Evolutionary conservation across 2,329 filamentous ascomycete species (phyloP), one percentile per base, ranked within the genome.

Genomic region (Claviceps fusiformis): DNA sequence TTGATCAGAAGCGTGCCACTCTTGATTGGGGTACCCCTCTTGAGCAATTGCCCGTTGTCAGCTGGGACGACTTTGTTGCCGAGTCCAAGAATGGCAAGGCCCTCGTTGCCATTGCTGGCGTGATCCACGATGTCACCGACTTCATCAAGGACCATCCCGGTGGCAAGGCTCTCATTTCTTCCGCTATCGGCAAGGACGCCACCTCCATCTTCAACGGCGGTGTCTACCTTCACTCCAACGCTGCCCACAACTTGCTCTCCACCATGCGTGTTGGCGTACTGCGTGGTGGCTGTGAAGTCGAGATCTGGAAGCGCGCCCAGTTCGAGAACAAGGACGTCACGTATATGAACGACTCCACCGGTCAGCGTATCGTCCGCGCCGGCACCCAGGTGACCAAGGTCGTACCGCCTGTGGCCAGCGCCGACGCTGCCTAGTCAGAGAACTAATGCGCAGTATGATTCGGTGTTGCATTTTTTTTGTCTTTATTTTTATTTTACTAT

Each of bases 131-230:
- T 65, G 83, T 95, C 29, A 81, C 81, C 62, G 78, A 87, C 68
- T 95, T 95, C 72, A 87, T 93, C 75, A 86, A 87, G 71, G 86
- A 91, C 64, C 89, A 95, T 71, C 89, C 89, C n/a, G 89, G 89
- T 77, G 89, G 89, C 67, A 89, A 87, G 76, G 86, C 87, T 46
- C 85, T 95, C 73, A 93, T 95, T 74, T 81, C 75, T 61, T 87
- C 85, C 33, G 87, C 84, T 52, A 80, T 95, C 56, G 89, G 89
- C 69, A 93, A 93, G 76, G 89, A 95, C 60, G 87, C 88, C 55
- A 93, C 89, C 17, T 87, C 88, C 63, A 89, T 91, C 73, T 95
- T 95, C 81, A 95, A 95, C 71, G 89, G 89, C 61, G 89, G 89
- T 73, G 86, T 95, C 59, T 95, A 95, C 75, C 81, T 86, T 69